Evolutionary conservation across 441 rosid species (phyloP), one percentile per base, ranked within the genome.

Genomic region (Manihot esculenta): DNA sequence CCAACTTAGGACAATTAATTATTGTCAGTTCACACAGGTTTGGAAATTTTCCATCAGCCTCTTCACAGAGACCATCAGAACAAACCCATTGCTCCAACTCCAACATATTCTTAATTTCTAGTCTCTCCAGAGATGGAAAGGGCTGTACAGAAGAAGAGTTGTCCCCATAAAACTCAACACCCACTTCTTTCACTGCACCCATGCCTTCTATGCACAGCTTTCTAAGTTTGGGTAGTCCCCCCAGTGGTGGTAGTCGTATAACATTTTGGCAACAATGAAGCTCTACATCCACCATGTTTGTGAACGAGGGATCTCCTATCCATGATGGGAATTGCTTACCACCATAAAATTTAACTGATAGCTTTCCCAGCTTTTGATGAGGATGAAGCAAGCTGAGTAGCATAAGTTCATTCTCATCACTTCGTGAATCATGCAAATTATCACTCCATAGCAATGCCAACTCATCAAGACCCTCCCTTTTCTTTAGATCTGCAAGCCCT

Each of bases 1-100:
- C 27, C 50, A 74, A 68, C 35, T 54, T 53, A 17, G 72, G 77
- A 55, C 77, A 74, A 18, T 74, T 13, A 1, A 44, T 14, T 42
- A 68, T 51, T 1, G 30, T 24, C 1, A 74, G 23, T 3, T 53
- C 23, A 14, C 14, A 20, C 59, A 68, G 62, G 17, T 66, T 59
- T 20, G 55, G 68, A 48, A 45, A 68, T 1, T 1, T 20, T 13
- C 14, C 42, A 1, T 23, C 60, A 44, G 1, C 14, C 13, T 35
- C 41, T 55, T 18, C 51, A n/a, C 7, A 13, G n/a, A 24, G 11
- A 23, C 33, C 15, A 64, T 64, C 7, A 35, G 27, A 21, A 26
- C 57, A 60, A 47, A 48, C 8, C 66, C 71, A 68, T 24, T 68
- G 15, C 50, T 38, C 38, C 64, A 35, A 55, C 41, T 26, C 63